Percentiles rank a stretch among this genome's conserved stretches.
Conservation (phyloP, 352 stramenopile genomes). For the Globisporangium parvum region DNA sequence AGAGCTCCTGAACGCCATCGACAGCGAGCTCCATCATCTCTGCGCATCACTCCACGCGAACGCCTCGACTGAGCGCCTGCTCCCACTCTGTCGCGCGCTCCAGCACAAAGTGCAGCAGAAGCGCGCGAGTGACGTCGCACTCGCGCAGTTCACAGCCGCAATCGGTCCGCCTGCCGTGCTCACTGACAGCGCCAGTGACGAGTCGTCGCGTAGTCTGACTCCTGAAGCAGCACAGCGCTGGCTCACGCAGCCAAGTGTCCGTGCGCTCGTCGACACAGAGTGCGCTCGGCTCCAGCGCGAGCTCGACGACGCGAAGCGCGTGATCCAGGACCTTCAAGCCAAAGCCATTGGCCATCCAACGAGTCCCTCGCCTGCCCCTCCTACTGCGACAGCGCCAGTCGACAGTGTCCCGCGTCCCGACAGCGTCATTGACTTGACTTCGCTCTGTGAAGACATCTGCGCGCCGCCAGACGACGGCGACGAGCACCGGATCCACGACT, state of each 20-base stretch:
- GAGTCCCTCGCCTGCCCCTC: too few species aligned
- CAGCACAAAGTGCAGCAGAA: conserved; percentile 5
- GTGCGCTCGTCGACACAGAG: neutral
- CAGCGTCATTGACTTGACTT: conserved; percentile 21
- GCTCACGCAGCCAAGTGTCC: too few species aligned
- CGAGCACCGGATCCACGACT: conserved; percentile 67
- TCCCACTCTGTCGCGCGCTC: neutral
- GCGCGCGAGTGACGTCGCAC: neutral
- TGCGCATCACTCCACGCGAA: neutral
- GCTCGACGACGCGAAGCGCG: neutral
- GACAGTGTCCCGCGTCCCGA: neutral
- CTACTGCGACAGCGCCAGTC: neutral
- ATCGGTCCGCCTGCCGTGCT: conserved; percentile 1
- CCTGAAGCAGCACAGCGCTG: too few species aligned
- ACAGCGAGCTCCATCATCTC: neutral
- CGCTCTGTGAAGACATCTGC: conserved; percentile 24
- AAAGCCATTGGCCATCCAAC: neutral
- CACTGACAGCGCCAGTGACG: neutral
- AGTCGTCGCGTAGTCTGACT: too few species aligned
- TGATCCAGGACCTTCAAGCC: neutral
- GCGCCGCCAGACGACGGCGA: conserved; percentile 52
- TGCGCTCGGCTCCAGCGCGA: neutral
- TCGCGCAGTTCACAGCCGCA: conserved; percentile 3
- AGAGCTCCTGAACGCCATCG: conserved; percentile 1
- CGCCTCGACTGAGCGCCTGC: neutral